Evolutionary conservation across 345 rosid genomes (phyloP).

Genomic region (Melaleuca quinquenervia): DNA sequence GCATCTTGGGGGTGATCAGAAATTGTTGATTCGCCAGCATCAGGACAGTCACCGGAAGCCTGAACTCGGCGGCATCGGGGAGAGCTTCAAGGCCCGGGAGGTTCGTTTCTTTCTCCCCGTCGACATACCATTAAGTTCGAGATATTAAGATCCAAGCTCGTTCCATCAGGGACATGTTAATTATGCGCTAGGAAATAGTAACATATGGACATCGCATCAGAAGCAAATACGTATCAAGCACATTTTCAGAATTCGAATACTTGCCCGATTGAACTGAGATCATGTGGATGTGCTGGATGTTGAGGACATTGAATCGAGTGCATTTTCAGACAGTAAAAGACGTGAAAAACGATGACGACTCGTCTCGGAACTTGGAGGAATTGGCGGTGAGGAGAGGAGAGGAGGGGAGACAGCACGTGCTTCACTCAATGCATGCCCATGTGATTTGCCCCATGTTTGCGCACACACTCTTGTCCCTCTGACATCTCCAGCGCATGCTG

Average conservation of each 20-base stretch:
- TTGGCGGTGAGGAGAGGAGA: not conserved
- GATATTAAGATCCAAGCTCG: not conserved
- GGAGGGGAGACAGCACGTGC: not conserved
- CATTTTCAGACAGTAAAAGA: not conserved
- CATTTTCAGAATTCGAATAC: not conserved
- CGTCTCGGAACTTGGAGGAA: not conserved
- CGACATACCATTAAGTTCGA: not conserved
- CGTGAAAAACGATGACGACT: not conserved
- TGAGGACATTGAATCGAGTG: not conserved
- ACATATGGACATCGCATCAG: not conserved
- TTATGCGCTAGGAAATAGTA: not conserved
- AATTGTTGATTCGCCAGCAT: not conserved
- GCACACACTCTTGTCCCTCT: not conserved
- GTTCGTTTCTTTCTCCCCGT: not conserved
- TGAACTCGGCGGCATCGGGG: not conserved
- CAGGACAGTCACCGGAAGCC: not conserved
- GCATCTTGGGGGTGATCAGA: not conserved
- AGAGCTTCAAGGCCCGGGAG: not conserved
- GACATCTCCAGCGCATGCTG: not conserved
- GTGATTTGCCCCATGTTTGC: not conserved
- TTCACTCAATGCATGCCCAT: not conserved
- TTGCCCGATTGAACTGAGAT: not conserved
- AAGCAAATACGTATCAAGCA: not conserved
- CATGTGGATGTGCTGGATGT: not conserved
- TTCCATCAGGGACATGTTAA: not conserved